These are phyloP conservation scores for Fusarium annulatum DNA, from an alignment of 2,329 filamentous ascomycete species.

Conservation along the genomic window DNA sequence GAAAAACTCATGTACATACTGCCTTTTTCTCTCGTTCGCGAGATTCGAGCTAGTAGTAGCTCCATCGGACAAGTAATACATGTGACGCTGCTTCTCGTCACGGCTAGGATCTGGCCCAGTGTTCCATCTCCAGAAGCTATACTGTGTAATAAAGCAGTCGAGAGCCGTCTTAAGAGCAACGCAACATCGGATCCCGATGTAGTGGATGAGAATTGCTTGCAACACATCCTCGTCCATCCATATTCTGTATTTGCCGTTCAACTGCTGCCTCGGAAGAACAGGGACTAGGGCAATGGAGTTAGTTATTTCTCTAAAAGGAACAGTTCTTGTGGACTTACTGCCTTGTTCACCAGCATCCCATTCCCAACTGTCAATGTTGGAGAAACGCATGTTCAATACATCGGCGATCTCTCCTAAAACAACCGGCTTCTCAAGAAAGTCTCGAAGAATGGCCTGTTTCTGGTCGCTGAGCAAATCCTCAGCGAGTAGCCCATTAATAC, in stretches of 20 bases:
- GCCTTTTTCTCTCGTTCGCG: not conserved
- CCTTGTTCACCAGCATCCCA: not conserved
- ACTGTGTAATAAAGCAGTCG: not conserved
- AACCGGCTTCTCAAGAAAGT: slow-evolving; percentile 1
- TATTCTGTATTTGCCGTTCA: not conserved
- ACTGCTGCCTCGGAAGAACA: not conserved
- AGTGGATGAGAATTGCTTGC: slow-evolving; percentile 5
- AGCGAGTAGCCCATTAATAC: not conserved
- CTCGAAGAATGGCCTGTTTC: slow-evolving; percentile 5
- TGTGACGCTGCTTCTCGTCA: not conserved
- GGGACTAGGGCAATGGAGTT: not conserved
- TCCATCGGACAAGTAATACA: not conserved
- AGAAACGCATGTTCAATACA: not conserved
- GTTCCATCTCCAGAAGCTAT: not conserved
- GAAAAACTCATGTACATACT: not conserved
- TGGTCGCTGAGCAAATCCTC: not conserved
- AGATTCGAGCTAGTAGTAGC: not conserved
- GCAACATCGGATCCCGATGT: not conserved
- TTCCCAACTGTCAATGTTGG: not conserved
- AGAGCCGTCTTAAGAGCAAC: not conserved
- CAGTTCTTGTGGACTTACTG: not conserved
- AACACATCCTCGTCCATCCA: not conserved
- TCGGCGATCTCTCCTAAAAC: not conserved
- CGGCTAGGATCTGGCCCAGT: not conserved
- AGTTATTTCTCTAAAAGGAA: not conserved